These are phyloP conservation scores for Saturnispora hagleri DNA, from an alignment of 805 yeast species.

Conservation along the genomic window DNA sequence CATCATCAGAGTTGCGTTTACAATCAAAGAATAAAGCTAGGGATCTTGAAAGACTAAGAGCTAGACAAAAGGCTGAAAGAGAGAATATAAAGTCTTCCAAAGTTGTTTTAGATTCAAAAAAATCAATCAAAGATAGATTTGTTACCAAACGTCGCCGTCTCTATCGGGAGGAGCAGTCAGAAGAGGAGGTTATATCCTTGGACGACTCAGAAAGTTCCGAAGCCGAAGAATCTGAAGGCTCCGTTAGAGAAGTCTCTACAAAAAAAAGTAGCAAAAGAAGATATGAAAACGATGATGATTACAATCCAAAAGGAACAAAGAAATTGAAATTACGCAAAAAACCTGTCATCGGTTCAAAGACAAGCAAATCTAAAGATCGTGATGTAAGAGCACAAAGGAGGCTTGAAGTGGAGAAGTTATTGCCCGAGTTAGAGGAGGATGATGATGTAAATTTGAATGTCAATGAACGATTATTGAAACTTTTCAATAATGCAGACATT, in stretches of 20 bases:
- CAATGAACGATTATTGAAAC: slow-evolving; percentile 60
- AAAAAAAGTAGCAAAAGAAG: slow-evolving; percentile 17
- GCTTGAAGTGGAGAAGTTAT: slow-evolving; percentile 30
- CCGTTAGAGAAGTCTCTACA: slow-evolving; percentile 7
- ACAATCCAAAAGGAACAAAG: slow-evolving; percentile 13
- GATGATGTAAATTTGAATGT: slow-evolving; percentile 31
- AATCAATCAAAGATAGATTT: slow-evolving; percentile 20
- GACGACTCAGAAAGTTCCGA: slow-evolving; percentile 6
- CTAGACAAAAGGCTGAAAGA: slow-evolving; percentile 12
- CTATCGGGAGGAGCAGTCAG: slow-evolving; percentile 10
- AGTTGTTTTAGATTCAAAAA: slow-evolving; percentile 15
- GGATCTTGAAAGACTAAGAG: slow-evolving; percentile 1
- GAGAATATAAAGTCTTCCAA: slow-evolving; percentile 23
- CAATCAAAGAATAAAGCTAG: background rate
- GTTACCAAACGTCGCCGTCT: background rate
- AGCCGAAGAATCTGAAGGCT: slow-evolving; percentile 7
- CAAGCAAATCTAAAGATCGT: background rate
- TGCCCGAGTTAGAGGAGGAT: slow-evolving; percentile 21
- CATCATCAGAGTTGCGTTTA: slow-evolving; percentile 11
- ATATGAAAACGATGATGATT: slow-evolving; percentile 43
- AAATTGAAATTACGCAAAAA: background rate
- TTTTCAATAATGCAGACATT: slow-evolving; percentile 67
- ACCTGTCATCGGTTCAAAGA: background rate
- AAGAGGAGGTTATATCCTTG: slow-evolving; percentile 1
- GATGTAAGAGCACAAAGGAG: slow-evolving; percentile 12